phyloP scores from a whole-genome alignment of 495 filamentous ascomycete genomes.

The Penicillium mononematosum region DNA sequence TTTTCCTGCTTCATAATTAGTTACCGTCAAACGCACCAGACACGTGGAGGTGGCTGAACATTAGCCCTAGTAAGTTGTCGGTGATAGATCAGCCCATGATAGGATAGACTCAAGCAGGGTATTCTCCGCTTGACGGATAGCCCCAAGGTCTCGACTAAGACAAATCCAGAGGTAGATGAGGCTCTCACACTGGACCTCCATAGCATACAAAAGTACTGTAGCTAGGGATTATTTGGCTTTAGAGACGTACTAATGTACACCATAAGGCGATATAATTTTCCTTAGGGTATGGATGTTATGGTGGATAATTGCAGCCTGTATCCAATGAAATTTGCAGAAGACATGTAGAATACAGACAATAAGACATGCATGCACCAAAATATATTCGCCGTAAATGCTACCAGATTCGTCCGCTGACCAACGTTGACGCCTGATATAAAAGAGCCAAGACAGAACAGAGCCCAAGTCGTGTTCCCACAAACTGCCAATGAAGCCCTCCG shows the following conservation, averaged over 20 bases:
- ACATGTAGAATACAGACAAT: neutral
- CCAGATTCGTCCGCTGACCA: neutral
- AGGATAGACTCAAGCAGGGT: neutral
- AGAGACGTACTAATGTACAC: too few relatives aligned
- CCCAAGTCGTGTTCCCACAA: neutral
- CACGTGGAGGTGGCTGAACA: neutral
- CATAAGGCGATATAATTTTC: too few relatives aligned
- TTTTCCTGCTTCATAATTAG: neutral
- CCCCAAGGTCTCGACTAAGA: neutral
- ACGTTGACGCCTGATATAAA: neutral
- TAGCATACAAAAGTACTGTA: neutral
- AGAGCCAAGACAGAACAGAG: conserved; percentile 3
- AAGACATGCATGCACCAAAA: neutral
- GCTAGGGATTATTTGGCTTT: too few relatives aligned
- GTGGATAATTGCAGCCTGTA: too few relatives aligned
- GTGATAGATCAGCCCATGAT: neutral
- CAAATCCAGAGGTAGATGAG: neutral
- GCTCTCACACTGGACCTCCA: neutral
- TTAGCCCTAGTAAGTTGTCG: neutral
- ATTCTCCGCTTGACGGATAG: neutral
- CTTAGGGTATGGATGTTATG: too few relatives aligned
- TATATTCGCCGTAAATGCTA: conserved; percentile 4
- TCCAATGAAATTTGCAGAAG: too few relatives aligned
- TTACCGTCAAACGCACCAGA: neutral
- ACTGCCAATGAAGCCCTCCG: too few relatives aligned